Base-by-base conservation (phyloP, 2,329 filamentous ascomycete species). In the Colletotrichum neosansevieriae region DNA sequence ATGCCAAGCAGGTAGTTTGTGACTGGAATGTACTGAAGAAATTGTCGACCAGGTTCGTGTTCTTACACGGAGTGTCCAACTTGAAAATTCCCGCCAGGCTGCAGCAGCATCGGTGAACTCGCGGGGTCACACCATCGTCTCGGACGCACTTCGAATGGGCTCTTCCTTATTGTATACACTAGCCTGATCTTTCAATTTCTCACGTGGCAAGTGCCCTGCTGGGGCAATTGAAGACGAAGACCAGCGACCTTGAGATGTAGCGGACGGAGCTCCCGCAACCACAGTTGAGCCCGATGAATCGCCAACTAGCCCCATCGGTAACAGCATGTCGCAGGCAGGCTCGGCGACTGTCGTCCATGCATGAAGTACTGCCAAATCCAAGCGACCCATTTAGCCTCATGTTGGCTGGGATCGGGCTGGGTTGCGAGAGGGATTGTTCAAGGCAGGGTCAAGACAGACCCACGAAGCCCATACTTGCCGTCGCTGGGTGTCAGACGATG, bases 1-100 rank as follows among this genome's bases (percentile, higher is more conserved):
- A 34, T 58, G 32, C 32, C 51, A 63, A 58, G 60, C 19, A 44
- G 11, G 10, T 24, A 17, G 42, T 58, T 58, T 19, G 38, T 38
- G 19, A 38, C 17, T 3, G 15, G 10, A 17, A 40, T 24, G 5
- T 1, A 49, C 5, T n/a, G 4, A 38, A 29, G 2, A 38, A 5
- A 38, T 13, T 4, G 36, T 15, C 6, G 29, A 2, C 29, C 29
- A 29, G 36, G 36, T 38, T 36, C 34, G 15, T 34, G 12, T 29
- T 32, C 15, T 19, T 17, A n/a, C 15, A 9, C 24, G 10, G 10
- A n/a, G 13, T 1, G 13, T 11, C 19, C 12, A 2, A 5, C 11
- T 12, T 4, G 36, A 32, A 50, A n/a, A 15, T 11, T 6, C 36
- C 2, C 36, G 36, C 29, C 3, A 11, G 36, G 13, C 36, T 11